These are phyloP conservation scores for Schizophyllum commune DNA, from an alignment of 1,284 basidiomycete species.

Conservation along the genomic window DNA sequence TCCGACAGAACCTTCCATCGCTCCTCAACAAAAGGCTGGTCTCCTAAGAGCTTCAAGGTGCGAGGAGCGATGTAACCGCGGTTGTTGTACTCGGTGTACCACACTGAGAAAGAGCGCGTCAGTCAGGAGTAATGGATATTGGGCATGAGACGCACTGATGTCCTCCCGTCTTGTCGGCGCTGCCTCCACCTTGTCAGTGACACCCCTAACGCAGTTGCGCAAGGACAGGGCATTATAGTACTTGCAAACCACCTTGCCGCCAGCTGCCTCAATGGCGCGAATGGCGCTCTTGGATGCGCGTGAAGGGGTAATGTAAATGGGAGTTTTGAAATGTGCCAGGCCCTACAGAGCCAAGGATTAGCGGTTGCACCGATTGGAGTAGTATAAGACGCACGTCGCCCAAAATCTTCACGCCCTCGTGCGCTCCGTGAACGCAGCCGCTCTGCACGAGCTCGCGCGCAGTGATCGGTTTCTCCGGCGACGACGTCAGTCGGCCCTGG, in stretches of 20 bases:
- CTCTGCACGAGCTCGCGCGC: slow-evolving; percentile 79
- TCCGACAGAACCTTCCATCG: slow-evolving; percentile 61
- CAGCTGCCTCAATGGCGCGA: slow-evolving; percentile 71
- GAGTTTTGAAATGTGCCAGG: slow-evolving; percentile 56
- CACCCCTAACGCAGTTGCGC: slow-evolving; percentile 71
- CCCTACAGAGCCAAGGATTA: slow-evolving; percentile 35
- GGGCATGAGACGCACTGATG: slow-evolving; percentile 52
- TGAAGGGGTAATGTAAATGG: slow-evolving; percentile 80
- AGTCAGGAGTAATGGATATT: slow-evolving; percentile 1
- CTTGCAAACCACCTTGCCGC: slow-evolving; percentile 84
- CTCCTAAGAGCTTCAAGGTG: slow-evolving; percentile 38
- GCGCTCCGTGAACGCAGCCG: slow-evolving; percentile 82
- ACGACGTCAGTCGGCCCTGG: slow-evolving; percentile 72
- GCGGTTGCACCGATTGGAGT: slow-evolving; percentile 4
- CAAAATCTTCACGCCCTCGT: slow-evolving; percentile 88
- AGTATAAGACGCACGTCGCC: slow-evolving; percentile 54
- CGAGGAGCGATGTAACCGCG: slow-evolving; percentile 63
- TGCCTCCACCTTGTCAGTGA: slow-evolving; percentile 61
- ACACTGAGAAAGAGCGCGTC: slow-evolving; percentile 35
- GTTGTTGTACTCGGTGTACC: slow-evolving; percentile 70
- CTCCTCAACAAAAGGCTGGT: slow-evolving; percentile 57
- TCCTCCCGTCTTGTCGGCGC: slow-evolving; percentile 80
- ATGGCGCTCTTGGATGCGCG: slow-evolving; percentile 86
- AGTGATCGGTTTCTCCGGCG: slow-evolving; percentile 81
- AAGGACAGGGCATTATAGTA: slow-evolving; percentile 89